phyloP scores from a whole-genome alignment of 805 yeast genomes.

The Saccharomycopsis guyanensis region DNA sequence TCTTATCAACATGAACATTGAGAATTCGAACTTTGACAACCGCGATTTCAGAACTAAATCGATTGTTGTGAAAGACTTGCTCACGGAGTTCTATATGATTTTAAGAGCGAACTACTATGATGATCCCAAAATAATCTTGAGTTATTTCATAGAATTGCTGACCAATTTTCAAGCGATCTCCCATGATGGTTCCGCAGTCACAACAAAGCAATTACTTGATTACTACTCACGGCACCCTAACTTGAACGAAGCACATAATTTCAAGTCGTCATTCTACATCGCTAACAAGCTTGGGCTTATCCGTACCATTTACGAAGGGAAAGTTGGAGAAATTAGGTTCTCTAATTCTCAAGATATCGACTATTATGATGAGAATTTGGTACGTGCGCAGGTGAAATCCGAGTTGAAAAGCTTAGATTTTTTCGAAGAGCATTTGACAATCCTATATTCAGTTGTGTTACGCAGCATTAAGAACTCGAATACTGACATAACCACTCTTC shows the following conservation, averaged over 20 bases:
- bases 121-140: constrained; percentile 11
- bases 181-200: neutral
- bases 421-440: constrained; percentile 12
- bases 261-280: constrained; percentile 11
- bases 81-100: constrained; percentile 16
- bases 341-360: constrained; percentile 7
- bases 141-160: constrained; percentile 14
- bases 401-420: constrained; percentile 8
- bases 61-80: constrained; percentile 8
- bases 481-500: neutral
- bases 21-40: neutral
- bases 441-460: constrained; percentile 11
- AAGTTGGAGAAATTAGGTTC: constrained; percentile 6
- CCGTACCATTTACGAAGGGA: constrained; percentile 7
- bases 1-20: constrained; percentile 5
- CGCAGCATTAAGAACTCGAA: neutral
- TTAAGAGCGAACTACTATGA: constrained; percentile 7
- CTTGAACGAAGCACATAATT: neutral
- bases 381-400: constrained; percentile 3
- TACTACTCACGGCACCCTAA: neutral
- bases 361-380: constrained; percentile 8
- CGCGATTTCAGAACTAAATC: constrained; percentile 1
- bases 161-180: neutral
- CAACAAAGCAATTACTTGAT: neutral
- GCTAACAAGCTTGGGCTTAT: constrained; percentile 17